Conservation (phyloP, 768 basidiomycete species). For the Rhizopogon vinicolor region DNA sequence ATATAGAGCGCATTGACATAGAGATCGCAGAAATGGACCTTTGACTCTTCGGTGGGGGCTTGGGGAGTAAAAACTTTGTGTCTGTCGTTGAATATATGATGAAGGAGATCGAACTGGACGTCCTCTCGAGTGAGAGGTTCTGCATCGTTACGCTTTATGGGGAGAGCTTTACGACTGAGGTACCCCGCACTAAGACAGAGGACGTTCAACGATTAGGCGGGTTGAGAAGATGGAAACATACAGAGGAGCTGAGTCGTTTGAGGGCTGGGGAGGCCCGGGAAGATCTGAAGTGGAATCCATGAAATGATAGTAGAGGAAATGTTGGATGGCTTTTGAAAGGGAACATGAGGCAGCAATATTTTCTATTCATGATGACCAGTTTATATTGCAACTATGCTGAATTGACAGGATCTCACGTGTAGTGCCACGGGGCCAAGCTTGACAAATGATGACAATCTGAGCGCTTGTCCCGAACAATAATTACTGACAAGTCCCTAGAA, state of each 20-base stretch:
- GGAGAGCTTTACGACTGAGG: slow-evolving; percentile 58
- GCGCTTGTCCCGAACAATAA: background rate
- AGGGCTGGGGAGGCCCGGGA: slow-evolving; percentile 15
- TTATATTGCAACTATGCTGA: slow-evolving; percentile 7
- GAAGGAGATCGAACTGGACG: slow-evolving; percentile 81
- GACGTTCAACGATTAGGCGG: slow-evolving; percentile 6
- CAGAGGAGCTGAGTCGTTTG: slow-evolving; percentile 50
- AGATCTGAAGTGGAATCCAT: slow-evolving; percentile 44
- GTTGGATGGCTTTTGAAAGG: slow-evolving; percentile 9
- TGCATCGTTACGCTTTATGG: slow-evolving; percentile 80
- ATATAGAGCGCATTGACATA: slow-evolving; percentile 79
- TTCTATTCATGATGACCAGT: slow-evolving; percentile 15
- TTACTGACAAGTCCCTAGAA: background rate
- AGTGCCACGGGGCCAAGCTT: slow-evolving; percentile 6
- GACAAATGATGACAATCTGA: background rate
- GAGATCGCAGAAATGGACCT: slow-evolving; percentile 75
- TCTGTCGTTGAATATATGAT: slow-evolving; percentile 71
- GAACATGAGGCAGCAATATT: slow-evolving; percentile 24
- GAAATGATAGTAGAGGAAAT: slow-evolving; percentile 23
- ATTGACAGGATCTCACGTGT: slow-evolving; percentile 34
- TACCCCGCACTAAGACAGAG: slow-evolving; percentile 44
- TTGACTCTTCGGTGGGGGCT: slow-evolving; percentile 39
- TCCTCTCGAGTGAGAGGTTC: slow-evolving; percentile 81
- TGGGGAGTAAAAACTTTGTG: slow-evolving; percentile 70
- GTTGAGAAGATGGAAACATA: slow-evolving; percentile 28